A percentile compares a stretch with the other conserved stretches of the same genome.
phyloP scores from a whole-genome alignment of 805 yeast genomes.

The Candida pseudofarinosa region DNA sequence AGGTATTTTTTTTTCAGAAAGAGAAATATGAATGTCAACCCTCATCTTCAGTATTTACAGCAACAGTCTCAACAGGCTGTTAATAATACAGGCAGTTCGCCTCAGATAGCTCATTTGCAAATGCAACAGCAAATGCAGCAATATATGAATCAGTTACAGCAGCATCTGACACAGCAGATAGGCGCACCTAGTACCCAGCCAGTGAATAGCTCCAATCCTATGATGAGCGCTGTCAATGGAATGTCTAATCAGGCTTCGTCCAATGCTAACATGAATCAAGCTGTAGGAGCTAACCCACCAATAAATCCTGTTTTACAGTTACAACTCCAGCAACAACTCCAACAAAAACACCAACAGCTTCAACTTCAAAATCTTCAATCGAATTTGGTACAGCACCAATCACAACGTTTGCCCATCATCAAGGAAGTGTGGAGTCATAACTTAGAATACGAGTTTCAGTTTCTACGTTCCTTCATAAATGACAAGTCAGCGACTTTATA shows the following conservation, averaged over 20 bases:
- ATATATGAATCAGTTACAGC: constrained; percentile 32
- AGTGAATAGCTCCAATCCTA: constrained; percentile 23
- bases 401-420: constrained; percentile 46
- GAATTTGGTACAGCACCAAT: constrained; percentile 4
- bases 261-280: constrained; percentile 8
- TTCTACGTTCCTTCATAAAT: constrained; percentile 54
- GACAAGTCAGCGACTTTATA: constrained; percentile 45
- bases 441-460: constrained; percentile 61
- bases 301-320: constrained; percentile 10
- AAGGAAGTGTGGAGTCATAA: constrained; percentile 75
- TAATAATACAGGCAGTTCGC: constrained; percentile 23
- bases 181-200: constrained; percentile 16
- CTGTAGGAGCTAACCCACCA: constrained; percentile 7
- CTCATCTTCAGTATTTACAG: constrained; percentile 41
- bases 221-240: constrained; percentile 34
- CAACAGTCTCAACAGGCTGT: constrained; percentile 27
- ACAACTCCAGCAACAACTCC: constrained; percentile 20
- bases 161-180: constrained; percentile 20
- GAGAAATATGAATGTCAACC: constrained; percentile 34
- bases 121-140: constrained; percentile 23
- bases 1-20: not conserved
- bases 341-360: constrained; percentile 17
- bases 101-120: constrained; percentile 32
- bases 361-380: constrained; percentile 8
- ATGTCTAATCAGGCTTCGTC: constrained; percentile 15